Percentiles rank a stretch among this genome's conserved stretches.
Conservation (phyloP, 768 basidiomycete species). For the Termitomyces sp. region DNA sequence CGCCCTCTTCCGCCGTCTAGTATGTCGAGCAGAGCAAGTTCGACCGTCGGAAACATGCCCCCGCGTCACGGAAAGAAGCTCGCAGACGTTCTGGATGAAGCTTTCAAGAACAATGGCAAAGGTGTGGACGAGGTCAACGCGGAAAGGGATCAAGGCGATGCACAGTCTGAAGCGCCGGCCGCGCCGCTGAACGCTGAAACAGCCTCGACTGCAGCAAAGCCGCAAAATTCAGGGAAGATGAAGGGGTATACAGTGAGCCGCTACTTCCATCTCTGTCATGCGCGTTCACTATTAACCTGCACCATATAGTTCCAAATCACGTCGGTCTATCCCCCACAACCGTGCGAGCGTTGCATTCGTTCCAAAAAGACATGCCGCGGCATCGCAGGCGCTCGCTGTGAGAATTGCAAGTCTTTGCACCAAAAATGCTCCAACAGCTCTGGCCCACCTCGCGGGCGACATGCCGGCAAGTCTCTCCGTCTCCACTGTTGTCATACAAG, state of each 20-base stretch:
- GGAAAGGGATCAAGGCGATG: constrained; percentile 25
- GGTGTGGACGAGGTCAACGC: constrained; percentile 10
- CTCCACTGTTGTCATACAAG: neutral
- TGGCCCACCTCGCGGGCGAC: constrained; percentile 38
- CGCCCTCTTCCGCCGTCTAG: constrained; percentile 1
- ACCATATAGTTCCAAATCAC: constrained; percentile 9
- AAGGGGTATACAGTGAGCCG: constrained; percentile 21
- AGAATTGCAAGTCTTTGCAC: constrained; percentile 42
- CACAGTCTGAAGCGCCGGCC: constrained; percentile 19
- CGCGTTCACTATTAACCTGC: constrained; percentile 1
- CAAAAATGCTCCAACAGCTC: constrained; percentile 45
- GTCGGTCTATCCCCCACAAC: constrained; percentile 32
- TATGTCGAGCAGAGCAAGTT: constrained; percentile 33
- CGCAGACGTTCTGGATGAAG: constrained; percentile 28
- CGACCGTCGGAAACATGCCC: constrained; percentile 32
- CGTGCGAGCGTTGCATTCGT: constrained; percentile 43
- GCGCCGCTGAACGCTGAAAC: constrained; percentile 1
- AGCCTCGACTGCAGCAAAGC: constrained; percentile 20
- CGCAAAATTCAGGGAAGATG: constrained; percentile 19
- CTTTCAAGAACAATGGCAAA: constrained; percentile 24
- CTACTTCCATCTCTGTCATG: neutral
- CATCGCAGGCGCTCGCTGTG: constrained; percentile 39
- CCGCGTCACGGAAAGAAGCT: constrained; percentile 24
- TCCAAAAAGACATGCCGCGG: constrained; percentile 40
- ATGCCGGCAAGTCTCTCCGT: constrained; percentile 26